Evolutionary conservation across 208 protist species (phyloP).

Genomic region (Polymyxa betae): DNA sequence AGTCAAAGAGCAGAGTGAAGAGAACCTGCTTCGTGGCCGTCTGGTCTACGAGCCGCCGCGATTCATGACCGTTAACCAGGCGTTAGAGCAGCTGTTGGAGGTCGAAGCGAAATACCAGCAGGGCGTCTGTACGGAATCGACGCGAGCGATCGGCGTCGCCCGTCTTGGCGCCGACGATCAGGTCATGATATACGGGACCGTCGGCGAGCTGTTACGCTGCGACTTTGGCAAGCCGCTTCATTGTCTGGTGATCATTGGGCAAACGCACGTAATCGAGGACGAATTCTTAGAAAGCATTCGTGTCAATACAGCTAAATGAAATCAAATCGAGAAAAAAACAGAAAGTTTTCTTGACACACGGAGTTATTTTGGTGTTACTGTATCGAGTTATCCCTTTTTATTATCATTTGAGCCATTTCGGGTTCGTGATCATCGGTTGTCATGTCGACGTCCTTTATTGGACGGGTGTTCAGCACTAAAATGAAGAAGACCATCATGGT

Average conservation of each 20-base stretch:
- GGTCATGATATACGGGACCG: slow-evolving; percentile 85
- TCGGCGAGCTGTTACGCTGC: slow-evolving; percentile 83
- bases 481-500: slow-evolving; percentile 44
- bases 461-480: slow-evolving; percentile 7
- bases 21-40: slow-evolving; percentile 86
- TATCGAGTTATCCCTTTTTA: too few relatives aligned
- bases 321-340: too few relatives aligned
- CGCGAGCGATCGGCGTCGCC: slow-evolving; percentile 88
- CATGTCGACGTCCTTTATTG: slow-evolving; percentile 46
- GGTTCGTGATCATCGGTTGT: too few relatives aligned
- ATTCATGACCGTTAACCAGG: slow-evolving; percentile 97
- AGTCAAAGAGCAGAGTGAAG: slow-evolving; percentile 90
- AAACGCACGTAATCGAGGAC: slow-evolving; percentile 53
- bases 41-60: slow-evolving; percentile 95
- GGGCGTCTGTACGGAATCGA: slow-evolving; percentile 77
- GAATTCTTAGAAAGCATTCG: background rate
- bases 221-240: slow-evolving; percentile 97
- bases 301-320: too few relatives aligned
- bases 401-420: too few relatives aligned
- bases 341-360: too few relatives aligned
- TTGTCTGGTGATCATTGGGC: slow-evolving; percentile 86
- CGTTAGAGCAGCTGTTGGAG: slow-evolving; percentile 90
- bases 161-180: slow-evolving; percentile 90
- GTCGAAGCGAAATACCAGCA: slow-evolving; percentile 64
- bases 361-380: too few relatives aligned